These are phyloP conservation scores for Scytalidium lignicola DNA, from an alignment of 2,329 filamentous ascomycete genomes.

Conservation along the genomic window DNA sequence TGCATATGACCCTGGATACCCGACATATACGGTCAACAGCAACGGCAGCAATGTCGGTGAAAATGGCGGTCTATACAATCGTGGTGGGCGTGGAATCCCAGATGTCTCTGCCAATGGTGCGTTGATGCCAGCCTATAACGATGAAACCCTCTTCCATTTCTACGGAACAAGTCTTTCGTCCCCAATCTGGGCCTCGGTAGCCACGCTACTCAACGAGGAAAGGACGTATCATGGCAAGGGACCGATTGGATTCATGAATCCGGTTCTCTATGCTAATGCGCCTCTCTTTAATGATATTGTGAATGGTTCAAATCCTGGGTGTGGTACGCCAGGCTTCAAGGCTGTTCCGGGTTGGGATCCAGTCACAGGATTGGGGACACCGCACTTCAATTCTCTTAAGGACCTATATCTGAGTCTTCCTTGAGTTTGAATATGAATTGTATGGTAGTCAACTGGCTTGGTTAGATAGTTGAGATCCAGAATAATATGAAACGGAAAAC, in stretches of 20 bases:
- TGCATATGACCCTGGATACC: slow-evolving; percentile 17
- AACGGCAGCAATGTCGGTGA: slow-evolving; percentile 22
- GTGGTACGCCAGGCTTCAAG: slow-evolving; percentile 26
- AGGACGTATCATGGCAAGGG: slow-evolving; percentile 28
- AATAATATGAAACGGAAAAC: too few relatives aligned
- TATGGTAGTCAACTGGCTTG: too few relatives aligned
- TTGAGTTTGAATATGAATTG: slow-evolving; percentile 1
- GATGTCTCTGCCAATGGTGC: slow-evolving; percentile 42
- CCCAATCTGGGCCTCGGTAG: slow-evolving; percentile 34
- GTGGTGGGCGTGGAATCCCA: slow-evolving; percentile 41
- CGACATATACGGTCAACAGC: slow-evolving; percentile 13
- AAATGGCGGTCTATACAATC: slow-evolving; percentile 41
- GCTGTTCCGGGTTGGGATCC: slow-evolving; percentile 30
- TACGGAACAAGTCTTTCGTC: slow-evolving; percentile 45
- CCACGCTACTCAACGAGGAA: slow-evolving; percentile 39
- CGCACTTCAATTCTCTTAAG: slow-evolving; percentile 18
- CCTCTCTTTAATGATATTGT: slow-evolving; percentile 28
- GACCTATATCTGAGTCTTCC: slow-evolving; percentile 17
- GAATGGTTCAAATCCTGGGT: slow-evolving; percentile 27
- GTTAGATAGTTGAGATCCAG: too few relatives aligned
- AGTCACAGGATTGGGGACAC: slow-evolving; percentile 28
- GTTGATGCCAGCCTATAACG: slow-evolving; percentile 35
- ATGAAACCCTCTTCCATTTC: slow-evolving; percentile 35
- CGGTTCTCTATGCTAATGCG: slow-evolving; percentile 21
- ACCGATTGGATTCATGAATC: slow-evolving; percentile 35